Percentiles rank a stretch among this genome's conserved stretches.
Evolutionary conservation across 106 monocot genomes (phyloP).

Genomic region (Acanthochlamys bracteata): DNA sequence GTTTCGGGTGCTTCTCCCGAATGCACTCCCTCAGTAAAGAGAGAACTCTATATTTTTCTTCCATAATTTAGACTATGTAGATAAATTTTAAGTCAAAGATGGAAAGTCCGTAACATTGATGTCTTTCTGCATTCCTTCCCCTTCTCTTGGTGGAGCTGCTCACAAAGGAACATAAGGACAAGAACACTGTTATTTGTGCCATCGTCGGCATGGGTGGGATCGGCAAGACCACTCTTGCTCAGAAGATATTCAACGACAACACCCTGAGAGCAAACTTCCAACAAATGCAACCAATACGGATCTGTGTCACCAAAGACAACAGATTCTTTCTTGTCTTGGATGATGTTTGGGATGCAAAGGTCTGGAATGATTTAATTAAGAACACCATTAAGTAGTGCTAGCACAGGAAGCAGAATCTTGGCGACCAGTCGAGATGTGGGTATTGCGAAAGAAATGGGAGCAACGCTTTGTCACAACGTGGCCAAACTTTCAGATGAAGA

Average conservation of each 20-base stretch:
- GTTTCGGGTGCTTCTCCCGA: no score
- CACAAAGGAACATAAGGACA: background rate
- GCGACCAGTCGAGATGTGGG: slow-evolving; percentile 27
- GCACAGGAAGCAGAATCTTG: slow-evolving; percentile 19
- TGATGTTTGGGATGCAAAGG: slow-evolving; percentile 28
- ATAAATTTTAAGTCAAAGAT: no score
- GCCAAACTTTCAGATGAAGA: slow-evolving; percentile 14
- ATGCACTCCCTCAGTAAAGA: no score
- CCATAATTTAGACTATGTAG: no score
- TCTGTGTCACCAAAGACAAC: slow-evolving; percentile 16
- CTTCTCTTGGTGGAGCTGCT: slow-evolving; percentile 25
- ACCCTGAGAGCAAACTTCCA: slow-evolving; percentile 1
- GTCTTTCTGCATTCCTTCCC: no score
- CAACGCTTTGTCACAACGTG: slow-evolving; percentile 15
- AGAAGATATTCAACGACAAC: slow-evolving; percentile 14
- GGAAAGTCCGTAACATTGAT: no score
- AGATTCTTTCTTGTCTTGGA: slow-evolving; percentile 38
- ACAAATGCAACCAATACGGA: slow-evolving; percentile 7
- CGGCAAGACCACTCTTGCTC: slow-evolving; percentile 42
- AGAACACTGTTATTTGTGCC: slow-evolving; percentile 8
- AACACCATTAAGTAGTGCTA: slow-evolving; percentile 13
- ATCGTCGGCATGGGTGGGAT: slow-evolving; percentile 37
- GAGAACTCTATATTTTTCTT: no score
- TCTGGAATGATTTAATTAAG: slow-evolving; percentile 35
- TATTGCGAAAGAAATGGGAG: slow-evolving; percentile 23